A percentile compares a stretch with the other conserved stretches of the same genome.
Conservation (phyloP, 176 grass and related monocot genomes). For the Cymbopogon citratus region DNA sequence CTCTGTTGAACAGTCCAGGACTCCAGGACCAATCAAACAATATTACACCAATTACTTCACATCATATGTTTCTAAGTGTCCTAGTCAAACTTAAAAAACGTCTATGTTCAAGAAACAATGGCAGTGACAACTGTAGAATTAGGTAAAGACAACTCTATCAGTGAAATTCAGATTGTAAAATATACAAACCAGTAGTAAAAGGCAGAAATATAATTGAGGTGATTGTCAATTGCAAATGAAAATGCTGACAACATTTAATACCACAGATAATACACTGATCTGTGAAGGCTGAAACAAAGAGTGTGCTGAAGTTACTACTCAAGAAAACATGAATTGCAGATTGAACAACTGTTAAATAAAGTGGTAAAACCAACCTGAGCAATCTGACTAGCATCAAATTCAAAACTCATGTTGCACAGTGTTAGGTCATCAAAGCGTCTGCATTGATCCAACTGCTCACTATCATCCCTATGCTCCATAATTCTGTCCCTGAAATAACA, state of each 20-base stretch:
- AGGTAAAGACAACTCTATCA: not conserved
- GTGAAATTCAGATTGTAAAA: not conserved
- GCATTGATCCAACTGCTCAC: slow-evolving; percentile 56
- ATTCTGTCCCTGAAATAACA: slow-evolving; percentile 51
- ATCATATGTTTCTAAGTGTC: not conserved
- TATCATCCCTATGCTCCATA: slow-evolving; percentile 50
- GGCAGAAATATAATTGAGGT: not conserved
- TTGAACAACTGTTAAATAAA: not conserved
- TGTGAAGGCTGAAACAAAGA: not conserved
- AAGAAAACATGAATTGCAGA: not conserved
- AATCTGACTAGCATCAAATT: slow-evolving; percentile 47
- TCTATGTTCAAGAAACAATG: not conserved
- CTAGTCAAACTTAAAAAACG: not conserved
- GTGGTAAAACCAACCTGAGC: slow-evolving; percentile 41
- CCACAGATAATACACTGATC: not conserved
- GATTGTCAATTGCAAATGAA: slow-evolving; percentile 15
- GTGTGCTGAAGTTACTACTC: not conserved
- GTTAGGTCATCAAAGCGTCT: slow-evolving; percentile 51
- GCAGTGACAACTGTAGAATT: not conserved
- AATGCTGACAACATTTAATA: not conserved
- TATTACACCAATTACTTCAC: too few relatives aligned
- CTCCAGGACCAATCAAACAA: too few relatives aligned
- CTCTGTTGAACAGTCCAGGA: not conserved
- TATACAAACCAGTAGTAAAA: not conserved
- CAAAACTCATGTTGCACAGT: slow-evolving; percentile 42